A percentile compares a stretch with the other conserved stretches of the same genome.
These are phyloP conservation scores for Hygrophila difformis DNA, from an alignment of 257 asterid species.

Conservation along the genomic window DNA sequence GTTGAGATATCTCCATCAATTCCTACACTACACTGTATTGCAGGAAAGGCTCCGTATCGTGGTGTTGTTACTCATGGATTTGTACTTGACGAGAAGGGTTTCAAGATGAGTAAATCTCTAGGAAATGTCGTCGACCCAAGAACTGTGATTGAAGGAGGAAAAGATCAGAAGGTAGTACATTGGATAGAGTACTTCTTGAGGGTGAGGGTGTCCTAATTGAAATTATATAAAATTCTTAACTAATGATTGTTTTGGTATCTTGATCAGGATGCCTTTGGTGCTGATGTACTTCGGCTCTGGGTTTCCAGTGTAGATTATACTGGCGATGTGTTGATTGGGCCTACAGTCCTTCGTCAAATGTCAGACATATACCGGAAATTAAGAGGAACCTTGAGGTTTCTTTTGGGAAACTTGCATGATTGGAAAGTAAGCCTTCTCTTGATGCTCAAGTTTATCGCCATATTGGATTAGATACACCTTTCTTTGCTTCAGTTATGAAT, in stretches of 20 bases:
- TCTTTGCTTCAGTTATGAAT: too few relatives aligned
- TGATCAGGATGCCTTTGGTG: constrained; percentile 82
- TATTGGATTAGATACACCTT: too few relatives aligned
- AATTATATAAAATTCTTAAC: constrained; percentile 5
- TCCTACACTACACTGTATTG: constrained; percentile 15
- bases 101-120: constrained; percentile 94
- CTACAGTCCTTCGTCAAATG: constrained; percentile 93
- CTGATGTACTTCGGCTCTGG: constrained; percentile 96
- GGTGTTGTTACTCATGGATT: constrained; percentile 92
- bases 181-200: neutral
- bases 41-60: constrained; percentile 91
- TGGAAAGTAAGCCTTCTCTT: constrained; percentile 69
- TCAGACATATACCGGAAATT: constrained; percentile 85
- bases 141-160: constrained; percentile 86
- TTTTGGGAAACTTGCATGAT: constrained; percentile 88
- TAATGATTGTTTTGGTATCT: constrained; percentile 20
- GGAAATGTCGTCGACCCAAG: constrained; percentile 97
- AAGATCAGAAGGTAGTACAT: constrained; percentile 56
- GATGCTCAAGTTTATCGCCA: constrained; percentile 6
- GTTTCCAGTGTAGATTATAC: constrained; percentile 97
- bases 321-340: constrained; percentile 74
- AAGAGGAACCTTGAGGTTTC: constrained; percentile 96
- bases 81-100: constrained; percentile 90
- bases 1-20: constrained; percentile 2
- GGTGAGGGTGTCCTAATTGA: neutral